Conservation (phyloP, 805 yeast species). For the Kodamaea leandrae region DNA sequence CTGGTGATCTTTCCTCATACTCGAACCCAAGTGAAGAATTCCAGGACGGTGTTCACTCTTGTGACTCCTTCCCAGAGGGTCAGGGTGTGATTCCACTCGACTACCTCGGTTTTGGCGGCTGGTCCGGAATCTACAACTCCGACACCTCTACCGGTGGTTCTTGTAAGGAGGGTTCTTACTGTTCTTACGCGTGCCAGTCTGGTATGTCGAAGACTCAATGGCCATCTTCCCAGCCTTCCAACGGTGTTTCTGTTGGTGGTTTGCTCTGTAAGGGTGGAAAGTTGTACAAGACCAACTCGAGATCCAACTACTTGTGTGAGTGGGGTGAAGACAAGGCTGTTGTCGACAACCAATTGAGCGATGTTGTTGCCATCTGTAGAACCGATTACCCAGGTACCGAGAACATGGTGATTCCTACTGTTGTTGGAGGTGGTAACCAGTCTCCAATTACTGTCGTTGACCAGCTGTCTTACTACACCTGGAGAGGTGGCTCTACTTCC, state of each 20-base stretch:
- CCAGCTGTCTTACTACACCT: slow-evolving; percentile 70
- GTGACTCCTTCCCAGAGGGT: slow-evolving; percentile 73
- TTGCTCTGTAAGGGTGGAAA: slow-evolving; percentile 79
- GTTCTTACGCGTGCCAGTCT: slow-evolving; percentile 98
- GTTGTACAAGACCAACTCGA: slow-evolving; percentile 75
- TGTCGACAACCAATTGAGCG: slow-evolving; percentile 60
- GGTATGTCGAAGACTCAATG: slow-evolving; percentile 99
- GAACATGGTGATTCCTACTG: slow-evolving; percentile 95
- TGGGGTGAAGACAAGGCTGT: slow-evolving; percentile 77
- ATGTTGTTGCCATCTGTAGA: slow-evolving; percentile 87
- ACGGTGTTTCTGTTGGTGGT: slow-evolving; percentile 94
- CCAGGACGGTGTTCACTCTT: slow-evolving; percentile 67
- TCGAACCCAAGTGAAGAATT: slow-evolving; percentile 58
- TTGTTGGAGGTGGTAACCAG: slow-evolving; percentile 63
- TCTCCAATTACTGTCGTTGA: slow-evolving; percentile 77
- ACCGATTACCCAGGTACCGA: slow-evolving; percentile 99
- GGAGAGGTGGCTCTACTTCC: slow-evolving; percentile 82
- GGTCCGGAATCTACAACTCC: slow-evolving; percentile 68
- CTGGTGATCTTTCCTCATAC: slow-evolving; percentile 61
- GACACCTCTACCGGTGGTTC: slow-evolving; percentile 60
- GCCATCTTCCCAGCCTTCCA: slow-evolving; percentile 84
- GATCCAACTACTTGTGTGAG: slow-evolving; percentile 70
- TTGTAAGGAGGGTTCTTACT: slow-evolving; percentile 87
- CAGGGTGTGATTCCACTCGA: slow-evolving; percentile 78
- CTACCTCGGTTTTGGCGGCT: slow-evolving; percentile 77